Evolutionary conservation across 345 rosid species (phyloP).

Genomic region (Laguncularia racemosa): DNA sequence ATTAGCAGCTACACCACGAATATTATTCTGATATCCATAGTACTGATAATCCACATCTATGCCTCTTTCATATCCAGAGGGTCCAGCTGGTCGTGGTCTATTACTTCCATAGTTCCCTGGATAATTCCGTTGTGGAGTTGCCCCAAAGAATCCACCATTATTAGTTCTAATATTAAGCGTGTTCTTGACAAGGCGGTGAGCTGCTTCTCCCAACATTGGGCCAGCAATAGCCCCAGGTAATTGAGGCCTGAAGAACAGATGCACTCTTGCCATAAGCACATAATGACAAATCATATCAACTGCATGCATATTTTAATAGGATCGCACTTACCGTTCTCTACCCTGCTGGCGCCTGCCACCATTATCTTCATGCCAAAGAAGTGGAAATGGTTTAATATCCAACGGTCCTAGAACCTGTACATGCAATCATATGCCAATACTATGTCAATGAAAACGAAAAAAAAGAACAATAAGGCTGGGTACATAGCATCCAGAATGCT

Average conservation of each 20-base stretch:
- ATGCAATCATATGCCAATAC: background rate
- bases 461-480: no score
- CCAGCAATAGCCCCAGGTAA: slow-evolving; percentile 83
- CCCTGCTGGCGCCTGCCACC: slow-evolving; percentile 61
- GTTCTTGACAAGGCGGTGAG: slow-evolving; percentile 93
- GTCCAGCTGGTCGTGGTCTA: slow-evolving; percentile 50
- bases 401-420: slow-evolving; percentile 61
- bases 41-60: slow-evolving; percentile 33
- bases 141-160: slow-evolving; percentile 41
- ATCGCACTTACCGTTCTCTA: slow-evolving; percentile 62
- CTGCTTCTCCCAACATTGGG: slow-evolving; percentile 76
- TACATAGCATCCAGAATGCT: no score
- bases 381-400: slow-evolving; percentile 80
- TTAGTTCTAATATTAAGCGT: slow-evolving; percentile 68
- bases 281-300: background rate
- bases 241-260: slow-evolving; percentile 51
- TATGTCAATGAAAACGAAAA: background rate
- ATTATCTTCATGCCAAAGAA: slow-evolving; percentile 91
- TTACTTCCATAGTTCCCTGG: slow-evolving; percentile 29
- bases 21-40: slow-evolving; percentile 32
- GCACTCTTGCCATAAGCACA: background rate
- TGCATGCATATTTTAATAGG: background rate
- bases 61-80: slow-evolving; percentile 48
- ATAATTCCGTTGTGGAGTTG: slow-evolving; percentile 27
- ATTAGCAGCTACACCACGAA: slow-evolving; percentile 30